Evolutionary conservation across 2,329 filamentous ascomycete species (phyloP), one percentile per base, ranked within the genome.

Genomic region (Diaporthe aspalathi): DNA sequence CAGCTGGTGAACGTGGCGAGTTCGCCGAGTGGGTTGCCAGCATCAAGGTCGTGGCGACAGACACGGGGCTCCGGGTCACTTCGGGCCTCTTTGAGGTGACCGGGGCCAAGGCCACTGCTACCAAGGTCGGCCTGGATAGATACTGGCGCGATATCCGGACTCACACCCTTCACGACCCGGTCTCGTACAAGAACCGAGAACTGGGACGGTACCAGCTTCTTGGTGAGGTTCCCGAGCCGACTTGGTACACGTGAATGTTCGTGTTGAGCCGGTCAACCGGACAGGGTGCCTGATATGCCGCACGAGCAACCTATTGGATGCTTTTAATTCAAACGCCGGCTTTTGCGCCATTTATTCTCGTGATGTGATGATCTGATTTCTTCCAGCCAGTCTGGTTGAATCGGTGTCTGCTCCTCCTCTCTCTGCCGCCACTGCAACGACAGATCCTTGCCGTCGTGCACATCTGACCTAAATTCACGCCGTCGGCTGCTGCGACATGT

Each of bases 111-210:
- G 84, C 89, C 0, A 92, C 90, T 0, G 84, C 85, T 0, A 81
- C 81, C 68, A 90, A 86, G 74, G 85, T 90, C 1, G 89, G 89
- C 0, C 79, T 92, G 71, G 90, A 92, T 80, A 81, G 90, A 1
- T 92, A 90, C 78, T 92, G 89, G 89, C 83, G 90, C 56, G 90
- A 92, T 76, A 81, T 92, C n/a, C 79, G 90, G 6, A 91, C 89
- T 5, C 90, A 92, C 79, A 88, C 86, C 0, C 78, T 92, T 75
- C 90, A 92, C 79, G 90, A 92, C 78, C 90, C 90, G 0, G 89
- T 92, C 35, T 87, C 89, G 29, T 92, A 91, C 75, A 92, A 92
- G 83, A 89, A 91, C 70, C 79, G 87, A 3, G 90, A 92, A 79
- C 75, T 91, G 66, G 90, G 90, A 0, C 80, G 87, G 27, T 92